Conservation (phyloP, 1,284 basidiomycete species). For the Sporisorium exsertum region DNA sequence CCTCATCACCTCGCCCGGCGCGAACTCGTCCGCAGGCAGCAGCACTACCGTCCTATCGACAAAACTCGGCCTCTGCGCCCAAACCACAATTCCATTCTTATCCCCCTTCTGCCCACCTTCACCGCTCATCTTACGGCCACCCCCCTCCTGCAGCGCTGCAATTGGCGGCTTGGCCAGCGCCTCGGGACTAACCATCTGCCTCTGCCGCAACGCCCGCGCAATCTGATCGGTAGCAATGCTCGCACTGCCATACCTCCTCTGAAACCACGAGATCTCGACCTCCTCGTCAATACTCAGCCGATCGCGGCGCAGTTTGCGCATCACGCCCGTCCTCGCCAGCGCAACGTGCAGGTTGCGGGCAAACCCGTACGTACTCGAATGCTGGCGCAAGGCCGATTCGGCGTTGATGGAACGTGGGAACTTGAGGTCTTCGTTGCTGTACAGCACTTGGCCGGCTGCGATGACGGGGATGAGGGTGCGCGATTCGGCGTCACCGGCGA, state of each 20-base stretch:
- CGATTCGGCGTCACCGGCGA: slow-evolving; percentile 25
- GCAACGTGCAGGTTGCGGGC: slow-evolving; percentile 45
- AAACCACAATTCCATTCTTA: slow-evolving; percentile 43
- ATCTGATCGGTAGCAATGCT: slow-evolving; percentile 49
- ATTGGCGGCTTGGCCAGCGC: slow-evolving; percentile 56
- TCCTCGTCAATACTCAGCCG: slow-evolving; percentile 43
- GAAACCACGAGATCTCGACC: slow-evolving; percentile 63
- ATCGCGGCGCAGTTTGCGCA: slow-evolving; percentile 48
- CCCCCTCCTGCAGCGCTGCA: slow-evolving; percentile 8
- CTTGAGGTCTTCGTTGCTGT: slow-evolving; percentile 38
- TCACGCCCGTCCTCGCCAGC: slow-evolving; percentile 48
- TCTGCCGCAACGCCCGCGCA: slow-evolving; percentile 32
- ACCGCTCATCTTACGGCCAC: slow-evolving; percentile 12
- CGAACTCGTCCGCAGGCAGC: slow-evolving; percentile 26
- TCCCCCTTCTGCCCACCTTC: slow-evolving; percentile 21
- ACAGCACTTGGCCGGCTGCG: slow-evolving; percentile 20
- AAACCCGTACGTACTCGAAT: slow-evolving; percentile 39
- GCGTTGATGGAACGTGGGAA: slow-evolving; percentile 60
- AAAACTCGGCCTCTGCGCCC: slow-evolving; percentile 36
- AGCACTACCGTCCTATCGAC: slow-evolving; percentile 16
- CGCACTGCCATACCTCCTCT: slow-evolving; percentile 49
- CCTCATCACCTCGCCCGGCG: slow-evolving; percentile 36
- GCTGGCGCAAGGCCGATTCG: slow-evolving; percentile 20
- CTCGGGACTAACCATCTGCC: slow-evolving; percentile 51
- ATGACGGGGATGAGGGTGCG: slow-evolving; percentile 33